phyloP scores from a whole-genome alignment of 345 rosid genomes.

The Linum lewisii region DNA sequence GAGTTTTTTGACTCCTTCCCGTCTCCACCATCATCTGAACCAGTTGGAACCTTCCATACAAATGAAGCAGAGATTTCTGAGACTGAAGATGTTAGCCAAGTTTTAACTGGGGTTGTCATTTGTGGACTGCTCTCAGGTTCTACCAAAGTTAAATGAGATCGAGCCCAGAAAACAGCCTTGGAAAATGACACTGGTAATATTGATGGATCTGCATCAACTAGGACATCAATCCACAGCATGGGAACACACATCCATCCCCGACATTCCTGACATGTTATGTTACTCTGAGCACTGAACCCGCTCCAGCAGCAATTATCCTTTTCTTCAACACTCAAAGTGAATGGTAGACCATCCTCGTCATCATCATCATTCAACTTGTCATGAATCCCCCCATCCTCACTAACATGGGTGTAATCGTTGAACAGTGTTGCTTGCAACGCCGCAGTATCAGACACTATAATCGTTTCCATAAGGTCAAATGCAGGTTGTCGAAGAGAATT shows the following conservation, averaged over 20 bases:
- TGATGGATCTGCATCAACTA: conserved; percentile 50
- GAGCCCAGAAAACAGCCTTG: conserved; percentile 91
- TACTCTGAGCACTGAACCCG: conserved; percentile 56
- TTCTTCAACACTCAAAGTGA: conserved; percentile 31
- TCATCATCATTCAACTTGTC: conserved; percentile 33
- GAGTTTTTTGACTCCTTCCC: conserved; percentile 77
- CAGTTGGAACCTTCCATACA: conserved; percentile 90
- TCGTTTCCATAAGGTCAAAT: conserved; percentile 69
- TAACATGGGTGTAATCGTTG: conserved; percentile 19
- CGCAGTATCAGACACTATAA: conserved; percentile 85
- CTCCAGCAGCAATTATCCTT: conserved; percentile 49
- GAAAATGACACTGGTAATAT: conserved; percentile 64
- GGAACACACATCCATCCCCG: conserved; percentile 89
- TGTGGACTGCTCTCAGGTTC: conserved; percentile 72
- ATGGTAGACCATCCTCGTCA: conserved; percentile 32
- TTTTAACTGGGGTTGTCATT: conserved; percentile 43
- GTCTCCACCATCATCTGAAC: conserved; percentile 86
- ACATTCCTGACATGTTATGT: conserved; percentile 45
- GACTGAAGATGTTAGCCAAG: conserved; percentile 65
- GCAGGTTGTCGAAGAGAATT: conserved; percentile 89
- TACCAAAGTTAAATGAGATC: conserved; percentile 65
- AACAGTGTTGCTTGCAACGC: conserved; percentile 48
- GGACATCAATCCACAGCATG: conserved; percentile 82
- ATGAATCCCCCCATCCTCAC: conserved; percentile 18
- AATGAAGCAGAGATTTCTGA: conserved; percentile 61